Conservation (phyloP, 768 basidiomycete species). For the Trametes villosa region DNA sequence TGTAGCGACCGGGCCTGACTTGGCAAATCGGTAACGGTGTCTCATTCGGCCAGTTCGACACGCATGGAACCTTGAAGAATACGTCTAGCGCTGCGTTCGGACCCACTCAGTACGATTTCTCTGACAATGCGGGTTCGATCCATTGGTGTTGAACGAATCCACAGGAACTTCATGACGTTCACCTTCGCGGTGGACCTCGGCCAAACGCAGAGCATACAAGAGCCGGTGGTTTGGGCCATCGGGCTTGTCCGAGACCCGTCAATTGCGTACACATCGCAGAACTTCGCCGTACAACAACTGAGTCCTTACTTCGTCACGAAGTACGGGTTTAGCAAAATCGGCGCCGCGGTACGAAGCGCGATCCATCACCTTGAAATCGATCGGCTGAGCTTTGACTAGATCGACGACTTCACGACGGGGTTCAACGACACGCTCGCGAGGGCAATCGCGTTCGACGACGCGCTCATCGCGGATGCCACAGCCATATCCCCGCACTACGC, state of each 20-base stretch:
- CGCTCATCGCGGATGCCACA: constrained; percentile 29
- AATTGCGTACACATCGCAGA: constrained; percentile 25
- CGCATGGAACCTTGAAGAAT: constrained; percentile 21
- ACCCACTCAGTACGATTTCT: constrained; percentile 21
- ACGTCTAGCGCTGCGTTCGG: constrained; percentile 11
- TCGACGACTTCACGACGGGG: constrained; percentile 26
- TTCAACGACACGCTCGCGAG: constrained; percentile 18
- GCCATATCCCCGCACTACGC: constrained; percentile 28
- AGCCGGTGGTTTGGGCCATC: constrained; percentile 33
- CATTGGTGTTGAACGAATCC: neutral
- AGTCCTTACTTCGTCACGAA: constrained; percentile 26
- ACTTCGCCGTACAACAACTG: constrained; percentile 17
- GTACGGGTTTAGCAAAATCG: neutral
- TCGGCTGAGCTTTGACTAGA: too few species aligned
- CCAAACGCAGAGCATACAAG: constrained; percentile 18
- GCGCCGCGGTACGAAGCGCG: too few species aligned
- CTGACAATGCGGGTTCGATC: neutral
- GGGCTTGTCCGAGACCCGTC: constrained; percentile 34
- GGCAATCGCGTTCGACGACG: constrained; percentile 27
- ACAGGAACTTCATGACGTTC: constrained; percentile 21
- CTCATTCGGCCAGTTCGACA: constrained; percentile 26
- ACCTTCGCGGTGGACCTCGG: constrained; percentile 35
- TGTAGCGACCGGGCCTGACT: constrained; percentile 6
- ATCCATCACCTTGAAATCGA: too few species aligned
- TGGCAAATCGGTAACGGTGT: constrained; percentile 17